Conservation (phyloP, 1,284 basidiomycete genomes). For the Chondrostereum purpureum region DNA sequence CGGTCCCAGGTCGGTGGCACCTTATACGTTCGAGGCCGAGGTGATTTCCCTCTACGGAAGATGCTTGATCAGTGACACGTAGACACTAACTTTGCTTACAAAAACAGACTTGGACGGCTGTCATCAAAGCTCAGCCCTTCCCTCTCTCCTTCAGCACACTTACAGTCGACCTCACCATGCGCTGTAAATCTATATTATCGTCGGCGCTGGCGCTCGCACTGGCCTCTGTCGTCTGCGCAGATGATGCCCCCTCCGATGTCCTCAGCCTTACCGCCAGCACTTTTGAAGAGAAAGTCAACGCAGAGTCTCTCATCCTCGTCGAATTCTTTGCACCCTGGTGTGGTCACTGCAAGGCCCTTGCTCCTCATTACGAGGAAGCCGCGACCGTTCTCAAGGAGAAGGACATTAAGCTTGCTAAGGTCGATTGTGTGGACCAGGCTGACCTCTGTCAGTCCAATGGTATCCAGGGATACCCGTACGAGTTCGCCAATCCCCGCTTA, state of each 20-base stretch:
- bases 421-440: conserved; percentile 88
- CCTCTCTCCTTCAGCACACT: conserved; percentile 20
- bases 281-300: conserved; percentile 67
- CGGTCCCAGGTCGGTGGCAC: no score
- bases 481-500: conserved; percentile 13
- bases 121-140: conserved; percentile 12
- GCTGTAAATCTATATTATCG: conserved; percentile 47
- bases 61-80: neutral
- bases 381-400: conserved; percentile 88
- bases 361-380: conserved; percentile 94
- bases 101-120: conserved; percentile 1
- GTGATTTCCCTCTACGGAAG: neutral
- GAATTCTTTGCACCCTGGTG: conserved; percentile 97
- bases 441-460: conserved; percentile 83
- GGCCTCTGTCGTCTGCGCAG: conserved; percentile 48
- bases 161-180: conserved; percentile 53
- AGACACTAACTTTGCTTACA: neutral
- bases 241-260: conserved; percentile 72
- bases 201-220: conserved; percentile 46
- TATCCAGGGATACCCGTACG: conserved; percentile 89
- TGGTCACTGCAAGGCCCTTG: conserved; percentile 88
- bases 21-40: neutral
- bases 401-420: conserved; percentile 90
- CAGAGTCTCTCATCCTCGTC: conserved; percentile 80
- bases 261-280: conserved; percentile 63